A percentile compares a stretch with the other conserved stretches of the same genome.
phyloP scores from a whole-genome alignment of 495 filamentous ascomycete genomes.

The Xylaria telfairii region DNA sequence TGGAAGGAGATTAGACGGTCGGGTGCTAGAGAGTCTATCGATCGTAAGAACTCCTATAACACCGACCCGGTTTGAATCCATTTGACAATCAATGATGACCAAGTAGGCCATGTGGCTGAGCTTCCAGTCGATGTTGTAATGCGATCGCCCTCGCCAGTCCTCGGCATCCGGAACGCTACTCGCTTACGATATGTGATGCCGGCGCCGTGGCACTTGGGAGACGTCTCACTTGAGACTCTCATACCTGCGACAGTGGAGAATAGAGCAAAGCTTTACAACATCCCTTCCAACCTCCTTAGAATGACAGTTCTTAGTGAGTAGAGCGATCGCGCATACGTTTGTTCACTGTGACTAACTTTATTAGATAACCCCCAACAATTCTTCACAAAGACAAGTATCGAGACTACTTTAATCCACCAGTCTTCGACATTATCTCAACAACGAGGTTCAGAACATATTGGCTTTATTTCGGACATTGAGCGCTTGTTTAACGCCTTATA shows the following conservation, averaged over 20 bases:
- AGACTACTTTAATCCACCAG: too few species aligned
- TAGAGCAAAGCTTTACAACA: neutral
- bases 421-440: too few species aligned
- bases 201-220: neutral
- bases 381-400: too few species aligned
- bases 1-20: constrained; percentile 10
- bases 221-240: neutral
- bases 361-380: too few species aligned
- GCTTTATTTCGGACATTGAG: too few species aligned
- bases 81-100: neutral
- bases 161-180: neutral
- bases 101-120: neutral
- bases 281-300: neutral
- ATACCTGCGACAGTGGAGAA: neutral
- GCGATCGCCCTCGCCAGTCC: neutral
- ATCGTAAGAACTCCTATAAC: neutral
- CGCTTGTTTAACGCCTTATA: too few species aligned
- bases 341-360: too few species aligned
- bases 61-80: too few species aligned
- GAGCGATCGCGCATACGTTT: too few species aligned
- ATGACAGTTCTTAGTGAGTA: too few species aligned
- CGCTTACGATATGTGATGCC: neutral
- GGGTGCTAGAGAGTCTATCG: neutral
- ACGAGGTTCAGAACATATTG: too few species aligned
- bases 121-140: neutral